phyloP scores from a whole-genome alignment of 2,329 filamentous ascomycete genomes.

The Ustulina deusta region DNA sequence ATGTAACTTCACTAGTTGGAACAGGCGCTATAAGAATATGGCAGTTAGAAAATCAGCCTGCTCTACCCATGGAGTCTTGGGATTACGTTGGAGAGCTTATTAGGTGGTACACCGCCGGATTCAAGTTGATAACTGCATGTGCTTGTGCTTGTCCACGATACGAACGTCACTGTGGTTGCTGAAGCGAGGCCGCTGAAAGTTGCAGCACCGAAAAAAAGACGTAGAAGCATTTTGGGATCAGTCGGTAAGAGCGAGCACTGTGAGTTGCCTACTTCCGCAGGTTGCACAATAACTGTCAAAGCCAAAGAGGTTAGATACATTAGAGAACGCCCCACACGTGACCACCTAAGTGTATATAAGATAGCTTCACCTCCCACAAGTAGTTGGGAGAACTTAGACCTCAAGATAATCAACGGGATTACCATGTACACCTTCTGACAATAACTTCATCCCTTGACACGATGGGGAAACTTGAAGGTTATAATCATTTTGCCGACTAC shows the following conservation, averaged over 20 bases:
- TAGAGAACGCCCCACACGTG: conserved; percentile 14
- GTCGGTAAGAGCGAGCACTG: no score
- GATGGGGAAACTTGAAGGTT: neutral
- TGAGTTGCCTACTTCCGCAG: neutral
- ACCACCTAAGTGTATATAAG: conserved; percentile 11
- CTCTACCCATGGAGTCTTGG: neutral
- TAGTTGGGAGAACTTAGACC: conserved; percentile 18
- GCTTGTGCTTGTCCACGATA: neutral
- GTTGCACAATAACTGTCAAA: neutral
- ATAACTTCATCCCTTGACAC: neutral
- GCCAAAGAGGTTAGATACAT: conserved; percentile 14
- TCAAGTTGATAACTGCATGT: conserved; percentile 2
- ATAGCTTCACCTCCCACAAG: conserved; percentile 19
- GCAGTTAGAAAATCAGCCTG: neutral
- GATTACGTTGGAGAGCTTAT: neutral
- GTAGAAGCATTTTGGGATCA: neutral
- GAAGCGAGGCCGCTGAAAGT: neutral
- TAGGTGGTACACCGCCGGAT: conserved; percentile 1
- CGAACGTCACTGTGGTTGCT: neutral
- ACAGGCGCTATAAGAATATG: neutral
- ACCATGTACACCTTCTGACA: conserved; percentile 18
- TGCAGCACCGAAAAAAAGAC: neutral
- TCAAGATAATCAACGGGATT: conserved; percentile 21
- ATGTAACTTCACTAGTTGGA: neutral
- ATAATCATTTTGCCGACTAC: neutral